Percentiles rank a stretch among this genome's conserved stretches.
These are phyloP conservation scores for Ogataea naganishii DNA, from an alignment of 805 yeast species.

Conservation along the genomic window DNA sequence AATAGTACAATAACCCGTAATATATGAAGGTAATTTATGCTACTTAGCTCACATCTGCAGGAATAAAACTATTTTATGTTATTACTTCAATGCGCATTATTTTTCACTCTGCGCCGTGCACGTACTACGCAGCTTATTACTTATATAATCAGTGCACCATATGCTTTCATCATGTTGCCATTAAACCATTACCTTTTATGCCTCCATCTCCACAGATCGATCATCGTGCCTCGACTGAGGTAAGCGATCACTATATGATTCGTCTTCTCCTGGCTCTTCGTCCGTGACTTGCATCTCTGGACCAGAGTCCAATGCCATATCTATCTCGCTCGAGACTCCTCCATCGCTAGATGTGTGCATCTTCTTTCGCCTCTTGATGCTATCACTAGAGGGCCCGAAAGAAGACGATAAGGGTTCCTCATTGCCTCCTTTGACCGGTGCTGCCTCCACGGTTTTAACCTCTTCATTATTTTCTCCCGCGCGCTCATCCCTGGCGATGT, in stretches of 20 bases:
- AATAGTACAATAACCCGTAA: neutral
- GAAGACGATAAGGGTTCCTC: neutral
- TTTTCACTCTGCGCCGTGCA: too few relatives aligned
- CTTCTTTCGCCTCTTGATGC: neutral
- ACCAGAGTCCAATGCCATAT: neutral
- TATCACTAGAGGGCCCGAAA: neutral
- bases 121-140: too few relatives aligned
- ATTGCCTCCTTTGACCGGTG: slow-evolving; percentile 1
- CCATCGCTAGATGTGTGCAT: neutral
- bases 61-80: neutral
- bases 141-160: too few relatives aligned
- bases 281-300: neutral
- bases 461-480: slow-evolving; percentile 13
- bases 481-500: slow-evolving; percentile 24
- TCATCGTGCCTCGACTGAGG: too few relatives aligned
- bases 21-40: neutral
- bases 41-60: neutral
- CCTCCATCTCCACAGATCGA: too few relatives aligned
- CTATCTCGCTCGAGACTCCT: neutral
- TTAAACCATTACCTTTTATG: too few relatives aligned
- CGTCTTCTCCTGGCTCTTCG: neutral
- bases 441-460: slow-evolving; percentile 13
- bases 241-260: too few relatives aligned
- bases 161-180: too few relatives aligned
- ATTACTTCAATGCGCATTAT: too few relatives aligned